Percentiles rank a stretch among this genome's conserved stretches.
These are phyloP conservation scores for Boletellus deceptivus DNA, from an alignment of 1,284 basidiomycete genomes.

Conservation along the genomic window DNA sequence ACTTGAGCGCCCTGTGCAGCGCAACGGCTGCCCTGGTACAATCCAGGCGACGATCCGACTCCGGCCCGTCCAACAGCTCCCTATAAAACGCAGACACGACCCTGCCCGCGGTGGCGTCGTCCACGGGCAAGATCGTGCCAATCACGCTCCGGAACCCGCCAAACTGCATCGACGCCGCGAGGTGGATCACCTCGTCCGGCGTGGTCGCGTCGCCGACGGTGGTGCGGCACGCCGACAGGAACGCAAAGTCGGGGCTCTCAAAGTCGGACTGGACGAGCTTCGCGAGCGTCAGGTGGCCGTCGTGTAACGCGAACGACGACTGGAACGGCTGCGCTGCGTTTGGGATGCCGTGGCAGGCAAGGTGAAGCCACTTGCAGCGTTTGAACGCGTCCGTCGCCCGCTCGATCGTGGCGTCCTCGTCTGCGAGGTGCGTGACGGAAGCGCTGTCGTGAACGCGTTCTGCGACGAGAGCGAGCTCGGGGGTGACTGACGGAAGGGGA, in stretches of 20 bases:
- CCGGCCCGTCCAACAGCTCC: slow-evolving; percentile 1
- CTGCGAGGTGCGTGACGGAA: background rate
- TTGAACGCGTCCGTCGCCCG: background rate
- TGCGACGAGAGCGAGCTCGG: slow-evolving; percentile 3
- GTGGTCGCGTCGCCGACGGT: slow-evolving; percentile 16
- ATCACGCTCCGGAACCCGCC: slow-evolving; percentile 8
- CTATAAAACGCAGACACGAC: slow-evolving; percentile 6
- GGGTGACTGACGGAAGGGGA: background rate
- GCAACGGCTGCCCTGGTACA: background rate
- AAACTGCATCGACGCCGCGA: slow-evolving; percentile 8
- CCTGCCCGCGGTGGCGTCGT: slow-evolving; percentile 2
- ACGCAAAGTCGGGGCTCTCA: slow-evolving; percentile 32
- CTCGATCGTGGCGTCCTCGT: background rate
- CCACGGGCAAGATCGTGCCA: slow-evolving; percentile 4
- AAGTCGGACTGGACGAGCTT: slow-evolving; percentile 24
- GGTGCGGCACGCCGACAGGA: slow-evolving; percentile 36
- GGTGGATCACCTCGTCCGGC: slow-evolving; percentile 32
- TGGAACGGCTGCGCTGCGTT: slow-evolving; percentile 17
- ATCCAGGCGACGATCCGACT: background rate
- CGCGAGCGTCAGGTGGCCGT: slow-evolving; percentile 19
- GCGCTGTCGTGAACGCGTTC: background rate
- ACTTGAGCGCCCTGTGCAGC: slow-evolving; percentile 2
- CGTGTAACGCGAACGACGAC: slow-evolving; percentile 22
- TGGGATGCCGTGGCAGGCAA: slow-evolving; percentile 20
- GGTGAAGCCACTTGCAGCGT: slow-evolving; percentile 15